Conservation (phyloP, 2,329 filamentous ascomycete genomes). For the Lizonia empirigonia region DNA sequence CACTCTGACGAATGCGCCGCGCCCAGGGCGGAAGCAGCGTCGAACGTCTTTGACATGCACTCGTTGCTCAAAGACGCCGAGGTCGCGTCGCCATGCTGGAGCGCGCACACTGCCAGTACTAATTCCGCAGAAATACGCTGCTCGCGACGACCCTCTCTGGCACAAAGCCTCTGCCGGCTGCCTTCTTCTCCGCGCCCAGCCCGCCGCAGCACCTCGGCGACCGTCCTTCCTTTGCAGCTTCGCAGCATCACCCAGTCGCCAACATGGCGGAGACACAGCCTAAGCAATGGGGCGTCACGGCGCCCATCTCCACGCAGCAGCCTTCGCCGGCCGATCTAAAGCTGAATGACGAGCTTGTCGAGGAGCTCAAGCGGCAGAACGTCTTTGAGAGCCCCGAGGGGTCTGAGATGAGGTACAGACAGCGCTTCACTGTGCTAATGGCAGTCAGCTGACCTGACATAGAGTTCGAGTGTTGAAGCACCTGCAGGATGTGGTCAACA, state of each 20-base stretch:
- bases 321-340: conserved; percentile 79
- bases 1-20: conserved; percentile 18
- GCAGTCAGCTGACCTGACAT: conserved; percentile 16
- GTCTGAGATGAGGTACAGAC: conserved; percentile 74
- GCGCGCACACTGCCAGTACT: conserved; percentile 23
- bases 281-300: conserved; percentile 72
- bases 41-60: conserved; percentile 22
- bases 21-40: conserved; percentile 10
- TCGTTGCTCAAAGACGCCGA: conserved; percentile 20
- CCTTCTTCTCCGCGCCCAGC: conserved; percentile 20
- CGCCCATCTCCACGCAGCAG: conserved; percentile 76
- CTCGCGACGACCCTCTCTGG: not conserved
- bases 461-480: conserved; percentile 76
- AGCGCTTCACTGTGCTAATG: not conserved
- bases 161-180: conserved; percentile 6
- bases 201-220: conserved; percentile 30
- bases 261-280: conserved; percentile 43
- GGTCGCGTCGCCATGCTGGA: conserved; percentile 43
- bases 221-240: conserved; percentile 13
- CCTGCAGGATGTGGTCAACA: conserved; percentile 78
- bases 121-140: conserved; percentile 7
- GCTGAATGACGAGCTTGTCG: conserved; percentile 77
- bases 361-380: conserved; percentile 85
- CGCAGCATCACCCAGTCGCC: conserved; percentile 9
- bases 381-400: conserved; percentile 87